Evolutionary conservation across 1,284 basidiomycete species (phyloP).

Genomic region (Cryptococcus sp.): DNA sequence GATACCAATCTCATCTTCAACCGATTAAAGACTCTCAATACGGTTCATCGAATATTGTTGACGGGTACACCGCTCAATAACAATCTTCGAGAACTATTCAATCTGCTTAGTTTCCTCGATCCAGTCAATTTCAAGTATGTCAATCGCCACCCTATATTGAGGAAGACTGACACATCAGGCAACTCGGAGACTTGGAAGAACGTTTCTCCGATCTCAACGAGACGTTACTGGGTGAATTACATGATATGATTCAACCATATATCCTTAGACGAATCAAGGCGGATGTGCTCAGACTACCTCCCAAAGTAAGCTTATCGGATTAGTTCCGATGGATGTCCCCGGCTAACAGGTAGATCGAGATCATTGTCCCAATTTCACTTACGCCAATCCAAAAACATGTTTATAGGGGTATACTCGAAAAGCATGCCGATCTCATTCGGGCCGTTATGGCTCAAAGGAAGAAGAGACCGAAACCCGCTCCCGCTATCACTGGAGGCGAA

Average conservation of each 20-base stretch:
- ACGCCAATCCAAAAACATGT: slow-evolving; percentile 82
- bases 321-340: not conserved
- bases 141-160: not conserved
- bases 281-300: slow-evolving; percentile 85
- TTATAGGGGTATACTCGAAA: slow-evolving; percentile 69
- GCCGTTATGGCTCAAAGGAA: slow-evolving; percentile 23
- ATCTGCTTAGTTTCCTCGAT: slow-evolving; percentile 90
- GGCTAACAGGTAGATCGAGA: slow-evolving; percentile 47
- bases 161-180: slow-evolving; percentile 31
- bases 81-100: slow-evolving; percentile 91
- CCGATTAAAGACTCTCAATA: slow-evolving; percentile 72
- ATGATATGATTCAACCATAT: slow-evolving; percentile 74
- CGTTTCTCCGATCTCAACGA: slow-evolving; percentile 67
- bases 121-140: slow-evolving; percentile 55
- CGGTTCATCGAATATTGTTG: slow-evolving; percentile 80
- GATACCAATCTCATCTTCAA: slow-evolving; percentile 76
- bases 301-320: slow-evolving; percentile 59
- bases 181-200: slow-evolving; percentile 65
- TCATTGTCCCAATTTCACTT: slow-evolving; percentile 88
- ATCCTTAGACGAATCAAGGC: slow-evolving; percentile 90
- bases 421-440: slow-evolving; percentile 30
- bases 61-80: slow-evolving; percentile 97
- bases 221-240: slow-evolving; percentile 71
- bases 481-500: too few species aligned
- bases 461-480: slow-evolving; percentile 8